Evolutionary conservation across 2,329 filamentous ascomycete genomes (phyloP).

Genomic region (Phialophora expanda): DNA sequence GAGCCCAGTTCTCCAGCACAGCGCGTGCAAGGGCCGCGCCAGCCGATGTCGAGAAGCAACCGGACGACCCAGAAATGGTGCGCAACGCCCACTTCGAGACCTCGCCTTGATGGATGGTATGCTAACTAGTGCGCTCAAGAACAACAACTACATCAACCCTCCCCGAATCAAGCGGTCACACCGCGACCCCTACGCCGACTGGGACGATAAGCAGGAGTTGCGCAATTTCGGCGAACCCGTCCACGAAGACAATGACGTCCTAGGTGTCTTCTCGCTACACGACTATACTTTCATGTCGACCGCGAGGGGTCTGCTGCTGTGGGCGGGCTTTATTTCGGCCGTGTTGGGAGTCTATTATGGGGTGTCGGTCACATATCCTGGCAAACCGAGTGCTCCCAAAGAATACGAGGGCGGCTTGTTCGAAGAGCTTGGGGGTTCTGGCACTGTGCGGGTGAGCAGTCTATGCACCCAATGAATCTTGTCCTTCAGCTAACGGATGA

Average conservation of each 20-base stretch:
- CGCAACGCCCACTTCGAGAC: conserved; percentile 18
- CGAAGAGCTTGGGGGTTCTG: conserved; percentile 73
- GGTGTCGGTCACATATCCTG: conserved; percentile 73
- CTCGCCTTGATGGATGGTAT: conserved; percentile 25
- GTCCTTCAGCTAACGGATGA: conserved; percentile 16
- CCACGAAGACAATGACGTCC: conserved; percentile 93
- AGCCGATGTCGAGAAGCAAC: conserved; percentile 42
- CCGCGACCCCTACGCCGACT: conserved; percentile 89
- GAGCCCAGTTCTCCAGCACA: conserved; percentile 51
- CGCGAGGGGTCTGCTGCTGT: conserved; percentile 70
- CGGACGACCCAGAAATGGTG: conserved; percentile 54
- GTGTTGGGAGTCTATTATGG: conserved; percentile 70
- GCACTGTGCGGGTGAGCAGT: conserved; percentile 68
- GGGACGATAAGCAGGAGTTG: conserved; percentile 98
- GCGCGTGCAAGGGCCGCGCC: conserved; percentile 43
- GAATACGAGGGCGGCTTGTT: conserved; percentile 73
- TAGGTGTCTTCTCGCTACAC: conserved; percentile 86
- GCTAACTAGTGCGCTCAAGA: conserved; percentile 43
- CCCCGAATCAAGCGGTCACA: conserved; percentile 79
- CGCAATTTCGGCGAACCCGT: conserved; percentile 96
- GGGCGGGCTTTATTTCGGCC: conserved; percentile 69
- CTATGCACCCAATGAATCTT: neutral
- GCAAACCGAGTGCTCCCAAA: conserved; percentile 70
- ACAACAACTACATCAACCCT: conserved; percentile 56
- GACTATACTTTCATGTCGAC: conserved; percentile 85